Evolutionary conservation across 1,139 yeast species (phyloP).

Genomic region (Diutina neorugosa): DNA sequence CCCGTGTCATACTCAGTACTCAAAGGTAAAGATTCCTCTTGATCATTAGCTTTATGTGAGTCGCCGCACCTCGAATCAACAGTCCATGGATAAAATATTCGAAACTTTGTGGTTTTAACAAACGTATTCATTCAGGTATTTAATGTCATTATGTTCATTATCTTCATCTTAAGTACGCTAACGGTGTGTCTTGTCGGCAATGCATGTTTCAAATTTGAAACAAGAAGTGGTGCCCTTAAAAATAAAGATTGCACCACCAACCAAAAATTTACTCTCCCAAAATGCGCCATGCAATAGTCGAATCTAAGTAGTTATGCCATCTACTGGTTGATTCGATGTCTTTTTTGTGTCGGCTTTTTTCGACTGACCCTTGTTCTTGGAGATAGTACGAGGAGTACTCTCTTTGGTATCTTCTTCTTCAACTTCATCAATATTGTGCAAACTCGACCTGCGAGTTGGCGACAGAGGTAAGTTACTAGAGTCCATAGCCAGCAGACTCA

Average conservation of each 20-base stretch:
- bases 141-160: background rate
- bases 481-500: background rate
- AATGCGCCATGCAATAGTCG: background rate
- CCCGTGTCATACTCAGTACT: background rate
- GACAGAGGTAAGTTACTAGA: background rate
- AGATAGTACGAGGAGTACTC: background rate
- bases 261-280: background rate
- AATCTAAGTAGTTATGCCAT: background rate
- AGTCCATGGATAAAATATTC: background rate
- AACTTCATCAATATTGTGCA: background rate
- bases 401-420: background rate
- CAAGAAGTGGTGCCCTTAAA: background rate
- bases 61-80: background rate
- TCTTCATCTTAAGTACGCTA: background rate
- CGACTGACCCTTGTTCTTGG: background rate
- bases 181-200: background rate
- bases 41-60: too few relatives aligned
- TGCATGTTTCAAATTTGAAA: background rate
- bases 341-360: background rate
- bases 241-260: background rate
- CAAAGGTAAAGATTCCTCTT: background rate
- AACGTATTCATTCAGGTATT: background rate
- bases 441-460: conserved; percentile 4
- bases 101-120: background rate
- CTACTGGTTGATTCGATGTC: background rate